Percentiles rank a stretch among this genome's conserved stretches.
phyloP scores from a whole-genome alignment of 495 filamentous ascomycete species.

The Aspergillus coremiiformis region DNA sequence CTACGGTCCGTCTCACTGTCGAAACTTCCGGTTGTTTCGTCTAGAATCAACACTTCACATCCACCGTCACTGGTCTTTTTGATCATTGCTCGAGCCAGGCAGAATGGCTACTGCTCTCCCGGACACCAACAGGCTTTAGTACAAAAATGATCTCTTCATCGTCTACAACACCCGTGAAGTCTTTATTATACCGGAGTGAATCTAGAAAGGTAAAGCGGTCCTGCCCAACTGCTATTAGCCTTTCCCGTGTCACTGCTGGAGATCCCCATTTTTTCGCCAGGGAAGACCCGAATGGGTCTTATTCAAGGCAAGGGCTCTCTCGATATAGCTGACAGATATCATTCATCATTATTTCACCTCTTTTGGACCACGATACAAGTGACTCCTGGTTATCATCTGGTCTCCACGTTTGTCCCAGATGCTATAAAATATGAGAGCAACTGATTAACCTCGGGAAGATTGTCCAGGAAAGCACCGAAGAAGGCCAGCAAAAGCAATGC shows the following conservation, averaged over 20 bases:
- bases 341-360: conserved; percentile 13
- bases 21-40: conserved; percentile 43
- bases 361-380: conserved; percentile 14
- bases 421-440: not conserved
- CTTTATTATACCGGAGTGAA: conserved; percentile 39
- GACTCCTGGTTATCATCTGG: conserved; percentile 9
- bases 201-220: conserved; percentile 42
- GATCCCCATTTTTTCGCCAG: conserved; percentile 40
- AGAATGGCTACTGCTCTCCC: conserved; percentile 41
- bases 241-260: conserved; percentile 20
- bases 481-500: not conserved
- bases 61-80: conserved; percentile 19
- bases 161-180: conserved; percentile 23
- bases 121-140: conserved; percentile 32
- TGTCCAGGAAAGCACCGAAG: not conserved
- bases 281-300: not conserved
- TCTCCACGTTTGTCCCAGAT: not conserved
- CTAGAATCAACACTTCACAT: conserved; percentile 35
- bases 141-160: conserved; percentile 34
- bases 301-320: not conserved
- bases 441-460: not conserved
- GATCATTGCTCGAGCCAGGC: conserved; percentile 36
- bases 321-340: conserved; percentile 6
- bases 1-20: conserved; percentile 26
- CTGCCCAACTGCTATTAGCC: conserved; percentile 40